phyloP scores from a whole-genome alignment of 345 rosid species.

The Orychophragmus violaceus region DNA sequence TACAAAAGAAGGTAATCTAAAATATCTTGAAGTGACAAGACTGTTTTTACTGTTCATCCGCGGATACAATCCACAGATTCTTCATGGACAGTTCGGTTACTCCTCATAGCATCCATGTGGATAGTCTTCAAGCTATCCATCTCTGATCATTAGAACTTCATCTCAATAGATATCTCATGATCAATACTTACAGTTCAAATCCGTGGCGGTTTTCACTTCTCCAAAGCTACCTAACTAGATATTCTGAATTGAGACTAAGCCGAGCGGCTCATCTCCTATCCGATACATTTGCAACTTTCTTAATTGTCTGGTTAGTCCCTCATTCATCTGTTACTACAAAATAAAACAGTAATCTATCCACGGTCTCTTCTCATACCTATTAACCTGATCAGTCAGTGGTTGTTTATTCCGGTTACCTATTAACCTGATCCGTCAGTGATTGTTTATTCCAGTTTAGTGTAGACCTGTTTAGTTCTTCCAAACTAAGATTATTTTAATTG shows the following conservation, averaged over 20 bases:
- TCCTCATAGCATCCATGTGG: too few species aligned
- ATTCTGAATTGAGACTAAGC: slow-evolving; percentile 30
- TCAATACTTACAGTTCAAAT: slow-evolving; percentile 52
- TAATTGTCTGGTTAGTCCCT: not conserved
- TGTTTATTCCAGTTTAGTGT: slow-evolving; percentile 10
- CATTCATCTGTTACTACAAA: not conserved
- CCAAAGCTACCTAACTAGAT: slow-evolving; percentile 52
- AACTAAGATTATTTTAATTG: not conserved
- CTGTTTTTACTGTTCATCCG: too few species aligned
- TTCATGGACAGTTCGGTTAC: too few species aligned
- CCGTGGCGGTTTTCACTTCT: slow-evolving; percentile 63
- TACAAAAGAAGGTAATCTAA: too few species aligned
- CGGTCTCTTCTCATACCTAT: slow-evolving; percentile 11
- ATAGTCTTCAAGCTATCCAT: too few species aligned
- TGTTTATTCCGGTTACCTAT: not conserved
- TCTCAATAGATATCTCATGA: too few species aligned
- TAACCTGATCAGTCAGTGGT: too few species aligned
- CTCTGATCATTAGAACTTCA: too few species aligned
- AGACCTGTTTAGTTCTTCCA: slow-evolving; percentile 23
- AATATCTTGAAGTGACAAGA: too few species aligned
- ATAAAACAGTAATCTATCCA: slow-evolving; percentile 2
- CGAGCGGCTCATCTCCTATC: slow-evolving; percentile 29
- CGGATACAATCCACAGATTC: too few species aligned
- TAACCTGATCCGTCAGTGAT: not conserved
- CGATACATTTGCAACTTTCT: slow-evolving; percentile 12